Conservation (phyloP, 306 rosid species). For the Senna tora region DNA sequence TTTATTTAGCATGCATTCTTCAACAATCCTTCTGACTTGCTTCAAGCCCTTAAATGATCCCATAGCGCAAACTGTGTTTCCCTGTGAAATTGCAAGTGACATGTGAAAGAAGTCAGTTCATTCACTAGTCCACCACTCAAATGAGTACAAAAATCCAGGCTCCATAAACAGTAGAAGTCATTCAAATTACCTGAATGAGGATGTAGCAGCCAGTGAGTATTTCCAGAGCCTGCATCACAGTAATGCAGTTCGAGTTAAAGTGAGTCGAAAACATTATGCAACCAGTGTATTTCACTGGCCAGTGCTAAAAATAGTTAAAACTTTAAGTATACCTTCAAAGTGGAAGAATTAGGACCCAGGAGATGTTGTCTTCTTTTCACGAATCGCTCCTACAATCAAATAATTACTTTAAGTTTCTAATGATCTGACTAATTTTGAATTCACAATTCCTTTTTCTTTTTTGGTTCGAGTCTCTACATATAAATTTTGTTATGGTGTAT, state of each 20-base stretch:
- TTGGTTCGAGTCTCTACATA: too few species aligned
- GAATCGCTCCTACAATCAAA: constrained; percentile 76
- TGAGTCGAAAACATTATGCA: too few species aligned
- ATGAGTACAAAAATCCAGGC: not conserved
- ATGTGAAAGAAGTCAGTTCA: constrained; percentile 23
- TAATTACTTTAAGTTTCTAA: constrained; percentile 19
- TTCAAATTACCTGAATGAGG: constrained; percentile 72
- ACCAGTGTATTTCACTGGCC: too few species aligned
- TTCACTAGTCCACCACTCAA: not conserved
- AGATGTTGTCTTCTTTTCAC: constrained; percentile 87
- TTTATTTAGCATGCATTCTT: constrained; percentile 83
- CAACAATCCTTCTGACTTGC: constrained; percentile 81
- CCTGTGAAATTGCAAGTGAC: constrained; percentile 52
- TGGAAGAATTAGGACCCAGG: constrained; percentile 85
- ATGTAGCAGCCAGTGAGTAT: constrained; percentile 81
- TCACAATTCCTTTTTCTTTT: too few species aligned
- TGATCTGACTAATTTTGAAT: too few species aligned
- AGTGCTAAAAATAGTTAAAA: constrained; percentile 1
- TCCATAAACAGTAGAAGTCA: constrained; percentile 30
- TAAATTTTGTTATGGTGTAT: too few species aligned
- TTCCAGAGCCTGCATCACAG: constrained; percentile 50
- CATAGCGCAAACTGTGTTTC: constrained; percentile 85
- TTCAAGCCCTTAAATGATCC: constrained; percentile 91
- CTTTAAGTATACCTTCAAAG: constrained; percentile 65
- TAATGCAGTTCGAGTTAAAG: constrained; percentile 3